Percentiles rank a stretch among this genome's conserved stretches.
Conservation (phyloP, 345 rosid genomes). For the Citrus glauca region DNA sequence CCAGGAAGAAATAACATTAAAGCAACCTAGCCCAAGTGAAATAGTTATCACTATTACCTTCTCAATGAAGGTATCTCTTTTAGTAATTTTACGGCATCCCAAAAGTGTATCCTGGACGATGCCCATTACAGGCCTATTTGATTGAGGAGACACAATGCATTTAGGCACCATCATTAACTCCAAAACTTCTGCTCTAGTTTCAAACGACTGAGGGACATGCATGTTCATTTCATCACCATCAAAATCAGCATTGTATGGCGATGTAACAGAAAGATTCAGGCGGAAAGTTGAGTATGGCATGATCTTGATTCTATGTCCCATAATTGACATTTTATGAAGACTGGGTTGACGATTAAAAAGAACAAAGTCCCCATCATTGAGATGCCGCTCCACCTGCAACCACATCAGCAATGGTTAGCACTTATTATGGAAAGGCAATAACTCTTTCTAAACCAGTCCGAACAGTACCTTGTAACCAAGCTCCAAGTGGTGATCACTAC, state of each 20-base stretch:
- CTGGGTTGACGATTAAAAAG: slow-evolving; percentile 98
- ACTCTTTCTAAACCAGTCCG: neutral
- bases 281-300: slow-evolving; percentile 99
- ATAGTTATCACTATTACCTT: slow-evolving; percentile 47
- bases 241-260: slow-evolving; percentile 99
- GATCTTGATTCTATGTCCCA: slow-evolving; percentile 95
- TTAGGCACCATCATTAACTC: slow-evolving; percentile 99
- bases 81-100: slow-evolving; percentile 97
- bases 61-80: slow-evolving; percentile 96
- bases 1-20: neutral
- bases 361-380: slow-evolving; percentile 88
- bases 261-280: slow-evolving; percentile 85
- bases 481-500: slow-evolving; percentile 98
- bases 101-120: slow-evolving; percentile 96
- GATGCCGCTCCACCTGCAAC: slow-evolving; percentile 91
- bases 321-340: slow-evolving; percentile 97
- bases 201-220: slow-evolving; percentile 97
- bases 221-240: slow-evolving; percentile 99
- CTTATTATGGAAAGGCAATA: neutral
- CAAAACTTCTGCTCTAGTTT: slow-evolving; percentile 94
- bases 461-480: slow-evolving; percentile 79
- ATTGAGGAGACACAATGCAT: slow-evolving; percentile 95
- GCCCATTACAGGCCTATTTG: slow-evolving; percentile 98
- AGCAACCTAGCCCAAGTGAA: neutral
- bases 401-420: slow-evolving; percentile 9